Evolutionary conservation across 257 asterid species (phyloP), one percentile per base, ranked within the genome.

Genomic region (Haberlea rhodopensis): DNA sequence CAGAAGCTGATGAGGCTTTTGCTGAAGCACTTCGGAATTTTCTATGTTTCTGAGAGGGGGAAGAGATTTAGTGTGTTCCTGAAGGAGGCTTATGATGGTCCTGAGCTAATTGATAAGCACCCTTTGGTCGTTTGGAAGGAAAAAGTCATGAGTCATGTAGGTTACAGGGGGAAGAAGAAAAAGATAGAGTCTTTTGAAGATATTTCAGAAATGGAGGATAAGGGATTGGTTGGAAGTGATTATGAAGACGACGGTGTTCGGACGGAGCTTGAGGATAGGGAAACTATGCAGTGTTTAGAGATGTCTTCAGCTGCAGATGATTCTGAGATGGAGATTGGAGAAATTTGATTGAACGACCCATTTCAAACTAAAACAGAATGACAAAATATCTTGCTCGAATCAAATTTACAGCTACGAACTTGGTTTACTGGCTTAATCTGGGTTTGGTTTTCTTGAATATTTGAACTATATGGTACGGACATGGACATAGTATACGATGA

Each of bases 11-110:
- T 92, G 98, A 87, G 98, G 76, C 76, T 92, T 69, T 63, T 89
- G 69, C 79, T 92, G 59, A 92, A 84, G 89, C 96, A 92, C 75
- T 83, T 85, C 45, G 97, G 99, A 9, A 89, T 89, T 75, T 92
- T 92, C 66, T 89, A 92, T 79, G 97, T 92, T 61, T 92, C 97
- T 22, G 96, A 92, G 80, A 87, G 92, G 84, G 99, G 97, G 32
- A 89, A 79, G 79, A 86, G 95, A 84, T 87, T 85, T 78, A 83
- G 87, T 37, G 99, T 83, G 71, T 92, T 79, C 78, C 64, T 89
- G 78, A 92, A 74, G 16, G 90, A 85, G 80, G 91, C 94, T 55
- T 92, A 92, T 53, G 77, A 84, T 61, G 88, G 90, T 40, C 73
- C 90, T 0, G 88, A 87, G 76, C 74, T 87, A 80, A 84, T 82